Evolutionary conservation across 2,329 filamentous ascomycete genomes (phyloP), one percentile per base, ranked within the genome.

Genomic region (Penicillium sp.): DNA sequence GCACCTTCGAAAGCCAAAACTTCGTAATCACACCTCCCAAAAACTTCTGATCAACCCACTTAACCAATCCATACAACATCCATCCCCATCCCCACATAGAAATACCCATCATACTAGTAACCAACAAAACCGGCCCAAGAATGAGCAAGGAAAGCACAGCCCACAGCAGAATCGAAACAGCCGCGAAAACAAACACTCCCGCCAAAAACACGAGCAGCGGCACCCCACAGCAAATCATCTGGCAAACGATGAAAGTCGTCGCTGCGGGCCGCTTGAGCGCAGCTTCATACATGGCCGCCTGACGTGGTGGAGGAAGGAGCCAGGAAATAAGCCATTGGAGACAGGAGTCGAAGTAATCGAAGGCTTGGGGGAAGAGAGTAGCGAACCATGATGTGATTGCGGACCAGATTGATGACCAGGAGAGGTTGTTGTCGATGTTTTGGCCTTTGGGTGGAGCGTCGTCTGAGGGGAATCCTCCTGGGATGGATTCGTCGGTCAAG

Each of bases 181-280:
- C 63, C 0, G 65, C 65, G 41, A 69, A 67, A 4, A 68, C 13
- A 25, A 67, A 61, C 18, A 66, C 62, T 0, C 66, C 66, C 0
- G 61, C 64, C 18, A 68, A 31, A 16, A 69, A 69, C 0, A 69
- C 58, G 10, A 69, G 43, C 19, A 68, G 31, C n/a, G 66, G 66
- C 5, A 69, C 61, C 2, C 64, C 65, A 18, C 65, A 67, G 44
- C 66, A 69, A 14, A 69, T 59, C 35, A 62, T 41, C 42, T 69
- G 66, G 27, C 64, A 66, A 16, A 67, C 50, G 12, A 68, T 47
- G 25, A 69, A 68, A 11, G 63, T 65, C 14, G 65, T 57, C 2
- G 65, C 62, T 27, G 66, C 63, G 4, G 66, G 66, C 1, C 61
- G 59, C 13, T 61, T 60, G 43, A 66, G 45, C 12, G 60, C 57